Conservation (phyloP, 306 rosid species). For the Fragaria vesca region DNA sequence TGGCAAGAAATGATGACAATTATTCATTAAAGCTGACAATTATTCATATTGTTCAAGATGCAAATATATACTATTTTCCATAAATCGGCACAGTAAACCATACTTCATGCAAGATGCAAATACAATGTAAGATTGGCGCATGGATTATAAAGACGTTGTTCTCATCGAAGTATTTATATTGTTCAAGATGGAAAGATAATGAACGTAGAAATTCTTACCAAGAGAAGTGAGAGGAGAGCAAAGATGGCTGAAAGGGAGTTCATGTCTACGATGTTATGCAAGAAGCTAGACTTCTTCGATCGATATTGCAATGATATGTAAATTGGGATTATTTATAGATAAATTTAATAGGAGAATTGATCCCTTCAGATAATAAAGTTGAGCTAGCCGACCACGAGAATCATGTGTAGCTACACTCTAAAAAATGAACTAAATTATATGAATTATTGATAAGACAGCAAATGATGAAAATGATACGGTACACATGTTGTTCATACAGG, state of each 20-base stretch:
- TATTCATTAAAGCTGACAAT: neutral
- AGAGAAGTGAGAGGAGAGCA: slow-evolving; percentile 6
- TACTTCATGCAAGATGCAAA: too few relatives aligned
- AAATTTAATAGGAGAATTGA: neutral
- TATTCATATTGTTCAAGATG: too few relatives aligned
- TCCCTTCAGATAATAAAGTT: too few relatives aligned
- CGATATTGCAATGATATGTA: neutral
- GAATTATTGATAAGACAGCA: too few relatives aligned
- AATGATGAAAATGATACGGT: too few relatives aligned
- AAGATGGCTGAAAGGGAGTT: slow-evolving; percentile 5
- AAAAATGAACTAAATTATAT: neutral
- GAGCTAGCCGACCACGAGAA: too few relatives aligned
- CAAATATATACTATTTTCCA: too few relatives aligned
- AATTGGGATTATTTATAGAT: neutral
- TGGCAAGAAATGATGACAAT: neutral
- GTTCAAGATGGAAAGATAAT: neutral
- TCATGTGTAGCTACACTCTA: too few relatives aligned
- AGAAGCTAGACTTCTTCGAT: neutral
- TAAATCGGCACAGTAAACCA: too few relatives aligned
- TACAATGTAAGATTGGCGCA: too few relatives aligned
- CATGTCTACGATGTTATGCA: slow-evolving; percentile 6
- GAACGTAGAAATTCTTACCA: neutral
- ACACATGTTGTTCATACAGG: too few relatives aligned
- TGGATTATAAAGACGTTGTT: too few relatives aligned
- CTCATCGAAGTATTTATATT: neutral